phyloP scores from a whole-genome alignment of 2,329 filamentous ascomycete genomes.

The Beauveria brongniartii region DNA sequence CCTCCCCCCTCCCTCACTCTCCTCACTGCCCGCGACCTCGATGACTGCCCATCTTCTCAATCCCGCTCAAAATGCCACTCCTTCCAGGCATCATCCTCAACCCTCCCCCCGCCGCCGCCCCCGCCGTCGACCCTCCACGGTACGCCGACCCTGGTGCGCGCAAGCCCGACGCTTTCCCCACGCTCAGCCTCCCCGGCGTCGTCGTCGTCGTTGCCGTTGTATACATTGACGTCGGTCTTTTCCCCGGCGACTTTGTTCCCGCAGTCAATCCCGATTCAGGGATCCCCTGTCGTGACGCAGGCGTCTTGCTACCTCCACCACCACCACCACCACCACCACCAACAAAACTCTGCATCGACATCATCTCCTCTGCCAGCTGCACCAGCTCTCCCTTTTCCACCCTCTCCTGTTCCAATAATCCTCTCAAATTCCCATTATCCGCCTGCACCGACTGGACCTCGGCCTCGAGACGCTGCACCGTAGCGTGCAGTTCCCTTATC shows the following conservation, averaged over 20 bases:
- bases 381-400: conserved; percentile 81
- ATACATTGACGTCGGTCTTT: conserved; percentile 11
- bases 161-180: conserved; percentile 49
- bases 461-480: conserved; percentile 65
- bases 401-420: conserved; percentile 63
- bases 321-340: not conserved
- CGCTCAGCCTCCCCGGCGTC: conserved; percentile 40
- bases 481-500: conserved; percentile 62
- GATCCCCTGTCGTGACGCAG: conserved; percentile 8
- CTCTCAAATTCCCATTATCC: conserved; percentile 59
- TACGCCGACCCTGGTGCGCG: conserved; percentile 49
- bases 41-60: conserved; percentile 76
- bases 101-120: conserved; percentile 32
- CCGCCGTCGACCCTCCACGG: conserved; percentile 18
- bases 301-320: not conserved
- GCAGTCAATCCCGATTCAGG: conserved; percentile 15
- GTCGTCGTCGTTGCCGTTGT: not conserved
- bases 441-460: conserved; percentile 61
- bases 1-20: not conserved
- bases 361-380: conserved; percentile 75
- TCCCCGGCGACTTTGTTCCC: conserved; percentile 15
- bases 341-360: conserved; percentile 47
- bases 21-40: conserved; percentile 29
- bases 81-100: conserved; percentile 25
- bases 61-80: conserved; percentile 74